Conservation (phyloP, 306 rosid species). For the Albizia julibrissin region DNA sequence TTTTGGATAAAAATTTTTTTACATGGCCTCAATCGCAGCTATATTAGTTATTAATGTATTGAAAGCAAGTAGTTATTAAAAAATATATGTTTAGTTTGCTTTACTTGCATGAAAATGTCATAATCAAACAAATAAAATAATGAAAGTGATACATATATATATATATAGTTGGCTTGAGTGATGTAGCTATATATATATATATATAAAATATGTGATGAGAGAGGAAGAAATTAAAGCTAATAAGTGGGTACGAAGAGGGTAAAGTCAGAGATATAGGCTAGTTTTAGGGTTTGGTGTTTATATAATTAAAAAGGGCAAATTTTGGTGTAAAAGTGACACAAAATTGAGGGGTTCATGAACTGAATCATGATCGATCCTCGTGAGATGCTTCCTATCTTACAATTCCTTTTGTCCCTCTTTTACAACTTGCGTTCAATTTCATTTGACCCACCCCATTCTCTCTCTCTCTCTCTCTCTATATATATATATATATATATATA, state of each 20-base stretch:
- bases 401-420: background rate
- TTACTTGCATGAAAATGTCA: background rate
- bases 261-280: background rate
- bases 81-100: background rate
- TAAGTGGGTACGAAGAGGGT: background rate
- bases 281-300: background rate
- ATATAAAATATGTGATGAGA: background rate
- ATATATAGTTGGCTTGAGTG: background rate
- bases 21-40: background rate
- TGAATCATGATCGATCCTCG: background rate
- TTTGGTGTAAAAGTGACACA: background rate
- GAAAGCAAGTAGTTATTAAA: background rate
- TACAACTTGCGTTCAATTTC: background rate
- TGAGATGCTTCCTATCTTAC: background rate
- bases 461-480: too few species aligned
- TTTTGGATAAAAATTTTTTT: background rate
- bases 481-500: too few species aligned
- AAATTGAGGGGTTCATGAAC: conserved; percentile 5
- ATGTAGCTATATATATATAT: too few species aligned
- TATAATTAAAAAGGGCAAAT: background rate
- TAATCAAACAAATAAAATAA: background rate
- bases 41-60: background rate
- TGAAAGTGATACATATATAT: background rate
- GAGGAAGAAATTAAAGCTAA: background rate
- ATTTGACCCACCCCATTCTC: background rate